phyloP scores from a whole-genome alignment of 75 land plant genomes.

The Selaginella moellendorffii region DNA sequence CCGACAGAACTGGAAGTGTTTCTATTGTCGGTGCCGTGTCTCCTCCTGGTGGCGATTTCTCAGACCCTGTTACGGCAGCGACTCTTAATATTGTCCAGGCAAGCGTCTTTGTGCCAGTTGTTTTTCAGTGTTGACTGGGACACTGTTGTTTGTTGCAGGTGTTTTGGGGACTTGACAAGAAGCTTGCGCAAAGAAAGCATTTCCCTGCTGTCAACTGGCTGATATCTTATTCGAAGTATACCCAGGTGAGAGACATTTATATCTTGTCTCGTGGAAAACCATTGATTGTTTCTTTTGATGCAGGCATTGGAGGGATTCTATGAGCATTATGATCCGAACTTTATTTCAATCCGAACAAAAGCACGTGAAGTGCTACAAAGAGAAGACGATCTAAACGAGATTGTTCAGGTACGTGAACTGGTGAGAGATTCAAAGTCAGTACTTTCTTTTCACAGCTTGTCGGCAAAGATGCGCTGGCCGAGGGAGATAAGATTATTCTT shows the following conservation, averaged over 20 bases:
- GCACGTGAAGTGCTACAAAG: slow-evolving; percentile 98
- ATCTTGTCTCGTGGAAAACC: not conserved
- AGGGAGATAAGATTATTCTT: slow-evolving; percentile 76
- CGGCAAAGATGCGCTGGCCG: slow-evolving; percentile 97
- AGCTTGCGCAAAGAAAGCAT: slow-evolving; percentile 98
- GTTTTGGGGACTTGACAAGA: slow-evolving; percentile 99
- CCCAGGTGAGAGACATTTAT: slow-evolving; percentile 35
- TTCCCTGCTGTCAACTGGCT: slow-evolving; percentile 99
- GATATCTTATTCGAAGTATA: slow-evolving; percentile 94
- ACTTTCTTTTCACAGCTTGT: slow-evolving; percentile 56
- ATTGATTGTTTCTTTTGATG: slow-evolving; percentile 3
- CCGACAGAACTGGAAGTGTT: slow-evolving; percentile 96
- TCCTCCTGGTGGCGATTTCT: slow-evolving; percentile 99
- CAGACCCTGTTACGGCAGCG: slow-evolving; percentile 99
- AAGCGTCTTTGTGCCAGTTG: not conserved
- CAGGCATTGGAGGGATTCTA: slow-evolving; percentile 97
- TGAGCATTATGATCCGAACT: slow-evolving; percentile 88
- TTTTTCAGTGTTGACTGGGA: not conserved
- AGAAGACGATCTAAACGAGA: slow-evolving; percentile 99
- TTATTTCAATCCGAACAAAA: slow-evolving; percentile 90
- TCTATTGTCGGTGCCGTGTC: slow-evolving; percentile 99
- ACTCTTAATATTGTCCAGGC: slow-evolving; percentile 99
- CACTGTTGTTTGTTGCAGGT: slow-evolving; percentile 38
- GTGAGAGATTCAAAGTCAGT: not conserved
- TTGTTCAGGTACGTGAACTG: slow-evolving; percentile 78